Evolutionary conservation across 1,284 basidiomycete genomes (phyloP), one percentile per base, ranked within the genome.

Genomic region (Ustilago crameri): DNA sequence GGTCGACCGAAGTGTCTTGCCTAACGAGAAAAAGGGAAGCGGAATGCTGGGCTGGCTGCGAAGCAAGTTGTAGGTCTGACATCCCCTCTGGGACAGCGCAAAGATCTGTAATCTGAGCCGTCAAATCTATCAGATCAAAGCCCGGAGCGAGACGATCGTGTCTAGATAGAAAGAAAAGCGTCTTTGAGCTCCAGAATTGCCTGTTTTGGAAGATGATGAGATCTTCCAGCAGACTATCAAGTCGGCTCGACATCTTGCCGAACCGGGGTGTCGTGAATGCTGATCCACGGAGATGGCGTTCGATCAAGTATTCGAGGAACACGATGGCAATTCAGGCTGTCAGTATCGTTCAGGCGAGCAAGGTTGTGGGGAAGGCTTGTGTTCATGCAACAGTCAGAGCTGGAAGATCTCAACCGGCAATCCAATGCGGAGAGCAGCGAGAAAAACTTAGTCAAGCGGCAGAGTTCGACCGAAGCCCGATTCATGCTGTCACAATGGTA

Each of bases 1-100:
- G 73, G 54, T 75, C 5, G 68, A 75, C 9, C 49, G 49, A 26
- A 60, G 51, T 20, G 68, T 75, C 10, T 41, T 71, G 23, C 62
- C 67, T 4, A 63, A 62, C 49, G 73, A 75, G 51, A 62, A 61
- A 32, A 71, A 58, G 42, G 59, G 60, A 1, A 41, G 22, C 12
- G 64, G 69, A 1, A 62, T 62, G 64, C 46, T 67, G 3, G 60
- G 51, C 14, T 67, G 69, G 63, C 12, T 72, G 20, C 48, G 51
- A 9, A 60, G 56, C 50, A 72, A 63, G 58, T 42, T 71, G 32
- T 64, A 27, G 41, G 18, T 40, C 38, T 17, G 30, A 30, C 35
- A 37, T 15, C 15, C 32, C 9, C 32, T 34, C 32, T 34, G 32
- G 32, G 32, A 9, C 32, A 8, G 32, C 8, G 15, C 32, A 34